These are phyloP conservation scores for Trifolium pratense DNA, from an alignment of 306 rosid genomes.

Conservation along the genomic window DNA sequence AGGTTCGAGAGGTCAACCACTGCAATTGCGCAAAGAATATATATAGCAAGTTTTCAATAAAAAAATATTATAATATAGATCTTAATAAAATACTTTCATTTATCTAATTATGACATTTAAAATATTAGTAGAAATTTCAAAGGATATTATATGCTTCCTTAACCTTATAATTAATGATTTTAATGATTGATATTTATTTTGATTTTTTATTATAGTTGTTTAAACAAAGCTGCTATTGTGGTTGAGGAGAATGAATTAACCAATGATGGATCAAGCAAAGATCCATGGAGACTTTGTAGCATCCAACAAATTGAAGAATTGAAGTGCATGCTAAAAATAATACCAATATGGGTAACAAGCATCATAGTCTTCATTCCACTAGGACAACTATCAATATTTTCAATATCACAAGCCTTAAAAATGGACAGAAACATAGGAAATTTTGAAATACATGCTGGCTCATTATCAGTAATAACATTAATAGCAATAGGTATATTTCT, in stretches of 20 bases:
- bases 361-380: slow-evolving; percentile 47
- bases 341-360: slow-evolving; percentile 58
- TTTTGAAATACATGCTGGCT: slow-evolving; percentile 45
- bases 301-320: slow-evolving; percentile 69
- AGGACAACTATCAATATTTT: slow-evolving; percentile 46
- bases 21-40: no score
- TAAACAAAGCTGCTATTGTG: slow-evolving; percentile 60
- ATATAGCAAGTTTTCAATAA: no score
- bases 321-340: slow-evolving; percentile 36
- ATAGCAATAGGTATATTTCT: slow-evolving; percentile 42
- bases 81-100: no score
- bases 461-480: slow-evolving; percentile 31
- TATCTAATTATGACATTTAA: no score
- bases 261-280: slow-evolving; percentile 42
- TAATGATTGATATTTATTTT: background rate
- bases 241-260: slow-evolving; percentile 44
- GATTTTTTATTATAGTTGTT: slow-evolving; percentile 44
- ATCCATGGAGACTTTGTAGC: slow-evolving; percentile 56
- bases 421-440: slow-evolving; percentile 45
- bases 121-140: no score
- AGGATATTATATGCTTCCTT: no score
- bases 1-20: no score
- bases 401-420: slow-evolving; percentile 60
- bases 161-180: no score
- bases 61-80: no score